These are phyloP conservation scores for Lithospermum erythrorhizon DNA, from an alignment of 257 asterid species.

Conservation along the genomic window DNA sequence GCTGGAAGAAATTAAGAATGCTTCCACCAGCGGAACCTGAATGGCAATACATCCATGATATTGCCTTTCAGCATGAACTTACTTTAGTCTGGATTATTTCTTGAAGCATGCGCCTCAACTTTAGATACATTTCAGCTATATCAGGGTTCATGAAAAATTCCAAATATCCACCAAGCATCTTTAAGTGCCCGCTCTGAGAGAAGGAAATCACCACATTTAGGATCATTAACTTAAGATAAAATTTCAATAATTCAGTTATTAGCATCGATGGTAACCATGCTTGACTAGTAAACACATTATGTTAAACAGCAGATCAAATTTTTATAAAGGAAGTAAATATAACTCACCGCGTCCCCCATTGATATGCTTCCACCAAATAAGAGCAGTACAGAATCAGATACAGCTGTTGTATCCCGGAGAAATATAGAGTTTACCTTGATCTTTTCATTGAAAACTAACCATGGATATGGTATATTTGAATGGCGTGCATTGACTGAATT, in stretches of 20 bases:
- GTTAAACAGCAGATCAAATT: not conserved
- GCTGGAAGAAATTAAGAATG: not conserved
- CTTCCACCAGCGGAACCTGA: not conserved
- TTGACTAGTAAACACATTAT: not conserved
- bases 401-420: conserved; percentile 89
- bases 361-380: conserved; percentile 82
- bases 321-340: not conserved
- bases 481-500: conserved; percentile 77
- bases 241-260: not conserved
- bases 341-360: conserved; percentile 48
- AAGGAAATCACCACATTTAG: conserved; percentile 16
- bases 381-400: conserved; percentile 79
- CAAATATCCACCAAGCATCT: conserved; percentile 85
- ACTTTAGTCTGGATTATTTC: conserved; percentile 72
- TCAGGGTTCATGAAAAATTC: conserved; percentile 76
- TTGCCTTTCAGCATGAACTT: conserved; percentile 20
- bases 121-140: conserved; percentile 52
- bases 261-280: not conserved
- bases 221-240: conserved; percentile 6
- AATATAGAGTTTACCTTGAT: conserved; percentile 80
- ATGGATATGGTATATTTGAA: conserved; percentile 70
- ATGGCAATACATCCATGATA: conserved; percentile 7
- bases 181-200: conserved; percentile 75
- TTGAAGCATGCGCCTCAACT: conserved; percentile 63
- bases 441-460: conserved; percentile 92